Base-by-base conservation (phyloP, 192 early-diverging fungal genomes). In the Coemansia sp. region DNA sequence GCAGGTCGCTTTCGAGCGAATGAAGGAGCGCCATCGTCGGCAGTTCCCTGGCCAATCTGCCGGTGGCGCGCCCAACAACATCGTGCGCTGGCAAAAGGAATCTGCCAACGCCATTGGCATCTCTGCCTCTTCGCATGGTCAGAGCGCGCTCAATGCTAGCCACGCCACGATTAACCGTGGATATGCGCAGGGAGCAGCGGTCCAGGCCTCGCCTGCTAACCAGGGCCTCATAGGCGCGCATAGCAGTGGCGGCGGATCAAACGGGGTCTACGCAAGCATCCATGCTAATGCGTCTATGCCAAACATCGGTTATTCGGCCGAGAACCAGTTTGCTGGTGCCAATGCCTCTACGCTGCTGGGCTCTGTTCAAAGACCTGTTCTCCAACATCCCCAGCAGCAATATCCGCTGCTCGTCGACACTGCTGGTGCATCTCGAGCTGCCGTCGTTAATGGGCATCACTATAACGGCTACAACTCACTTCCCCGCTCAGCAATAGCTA, bases 1-100 rank as follows among this genome's bases (percentile, higher is more conserved):
- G 73, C 78, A 75, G 54, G 69, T 81, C 3, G 78, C 78, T 1
- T 81, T 81, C 66, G 78, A 81, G 72, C 68, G 78, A 19, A 81
- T 81, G 78, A 81, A 81, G 60, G 78, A 81, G 56, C 78, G 78
- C 20, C 78, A 81, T 42, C 68, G 73, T 42, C 65, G 69, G 4
- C 76, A 79, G 64, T 58, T 32, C 29, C 71, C 71, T 4, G 45
- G 62, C 0, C 68, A 73, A 61, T 56, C 47, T 47, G 24, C 69
- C 14, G 28, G 60, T 11, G 61, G 47, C 27, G 42, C 59, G 20
- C 58, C 50, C 22, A 62, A 50, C 50, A 62, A 55, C 62, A 62
- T 74, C 46, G 57, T 56, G 36, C 76, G 76, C 54, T 74, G 71
- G 76, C 76, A 79, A 47, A 65, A 55, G 47, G 76, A 79, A 19